Base-by-base conservation (phyloP, 148 eudicot genomes). In the Rhododendron henanense region DNA sequence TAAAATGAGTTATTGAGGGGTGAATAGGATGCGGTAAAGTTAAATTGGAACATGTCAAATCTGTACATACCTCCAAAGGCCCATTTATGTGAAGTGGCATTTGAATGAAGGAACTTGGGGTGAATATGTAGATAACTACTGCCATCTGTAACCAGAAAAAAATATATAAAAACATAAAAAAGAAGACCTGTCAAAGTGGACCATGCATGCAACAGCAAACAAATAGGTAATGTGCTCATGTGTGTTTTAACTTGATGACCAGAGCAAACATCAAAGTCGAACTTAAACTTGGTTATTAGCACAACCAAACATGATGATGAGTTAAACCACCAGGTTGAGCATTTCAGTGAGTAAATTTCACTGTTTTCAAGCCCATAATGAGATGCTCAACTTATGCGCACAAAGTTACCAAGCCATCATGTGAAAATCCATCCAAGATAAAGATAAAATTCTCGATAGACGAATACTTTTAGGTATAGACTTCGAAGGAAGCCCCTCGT, bases 41-140 rank as follows among this genome's bases (percentile, higher is more conserved):
- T 8, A 57, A 44, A 86, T 11, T 81, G 57, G 25, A 25, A 65
- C 79, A 85, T 41, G 25, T 48, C 9, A 74, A 59, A 85, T 82
- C 67, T 59, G 41, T 6, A 84, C 88, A 48, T 88, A 96, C 98
- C 98, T 89, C 98, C 98, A 91, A 96, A 96, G 63, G 95, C 98
- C 98, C 98, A 96, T 91, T 96, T 94, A 87, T 96, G 98, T 74
- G 98, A 94, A 90, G 98, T 96, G 83, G 98, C 98, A 90, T 96
- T 96, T 73, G 98, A 93, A 87, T 96, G 98, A 84, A 96, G 98
- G 78, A 96, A 96, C 88, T 90, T 96, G 10, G 98, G 98, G 85
- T 96, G 98, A 85, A 96, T 91, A 88, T 91, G 95, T 71, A 96
- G 88, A 89, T 90, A 90, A 89, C 87, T 92, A 45, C 91, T 87